Percentiles rank a stretch among this genome's conserved stretches.
Evolutionary conservation across 2,329 filamentous ascomycete species (phyloP).

Genomic region (Dothistroma pini): DNA sequence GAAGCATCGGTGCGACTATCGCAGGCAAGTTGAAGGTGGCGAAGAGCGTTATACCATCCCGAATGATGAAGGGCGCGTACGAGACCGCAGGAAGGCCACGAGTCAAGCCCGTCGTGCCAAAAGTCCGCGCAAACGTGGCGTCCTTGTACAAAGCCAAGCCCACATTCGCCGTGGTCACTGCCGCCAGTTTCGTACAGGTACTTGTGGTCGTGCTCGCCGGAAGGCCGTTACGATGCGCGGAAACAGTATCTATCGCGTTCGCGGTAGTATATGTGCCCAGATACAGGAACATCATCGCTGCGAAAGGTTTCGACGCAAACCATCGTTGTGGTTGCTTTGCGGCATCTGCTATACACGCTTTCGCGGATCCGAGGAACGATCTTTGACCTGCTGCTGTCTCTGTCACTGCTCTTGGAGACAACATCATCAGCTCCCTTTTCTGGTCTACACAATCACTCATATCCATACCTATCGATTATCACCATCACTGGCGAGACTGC

Average conservation of each 20-base stretch:
- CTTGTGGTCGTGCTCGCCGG: conserved; percentile 14
- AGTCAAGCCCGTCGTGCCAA: conserved; percentile 16
- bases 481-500: conserved; percentile 25
- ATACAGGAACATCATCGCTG: conserved; percentile 23
- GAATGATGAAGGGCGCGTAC: conserved; percentile 20
- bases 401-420: conserved; percentile 19
- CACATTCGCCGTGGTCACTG: conserved; percentile 20
- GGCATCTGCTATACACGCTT: conserved; percentile 9
- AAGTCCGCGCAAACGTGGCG: conserved; percentile 20
- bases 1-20: conserved; percentile 15
- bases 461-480: conserved; percentile 22
- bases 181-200: conserved; percentile 18
- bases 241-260: conserved; percentile 22
- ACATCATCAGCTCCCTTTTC: background rate
- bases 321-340: conserved; percentile 16
- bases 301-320: conserved; percentile 19
- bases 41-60: conserved; percentile 23
- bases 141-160: conserved; percentile 25
- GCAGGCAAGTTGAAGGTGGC: conserved; percentile 23
- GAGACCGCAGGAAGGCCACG: conserved; percentile 18
- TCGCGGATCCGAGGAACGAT: conserved; percentile 12
- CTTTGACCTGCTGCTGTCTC: conserved; percentile 19
- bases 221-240: conserved; percentile 9
- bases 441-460: background rate
- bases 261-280: conserved; percentile 23